These are phyloP conservation scores for Scytalidium lignicola DNA, from an alignment of 2,329 filamentous ascomycete genomes.

Conservation along the genomic window DNA sequence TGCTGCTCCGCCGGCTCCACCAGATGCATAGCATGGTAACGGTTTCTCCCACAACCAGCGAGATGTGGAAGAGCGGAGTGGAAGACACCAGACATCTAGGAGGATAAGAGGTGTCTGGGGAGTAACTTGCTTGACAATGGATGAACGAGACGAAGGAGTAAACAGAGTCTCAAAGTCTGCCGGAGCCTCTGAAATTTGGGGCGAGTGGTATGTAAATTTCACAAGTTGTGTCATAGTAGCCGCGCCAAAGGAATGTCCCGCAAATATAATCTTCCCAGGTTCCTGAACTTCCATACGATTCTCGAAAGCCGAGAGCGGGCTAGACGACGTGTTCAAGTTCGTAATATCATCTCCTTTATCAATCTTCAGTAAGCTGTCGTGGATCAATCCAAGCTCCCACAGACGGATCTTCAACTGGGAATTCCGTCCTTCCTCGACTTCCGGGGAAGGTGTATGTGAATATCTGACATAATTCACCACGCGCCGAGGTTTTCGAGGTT, in stretches of 20 bases:
- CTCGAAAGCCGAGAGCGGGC: constrained; percentile 53
- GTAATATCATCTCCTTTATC: constrained; percentile 47
- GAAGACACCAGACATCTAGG: constrained; percentile 78
- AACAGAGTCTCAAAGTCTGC: constrained; percentile 54
- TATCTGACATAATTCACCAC: constrained; percentile 41
- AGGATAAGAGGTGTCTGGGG: constrained; percentile 60
- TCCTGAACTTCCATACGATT: constrained; percentile 61
- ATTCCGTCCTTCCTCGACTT: constrained; percentile 63
- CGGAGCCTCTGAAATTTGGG: constrained; percentile 36
- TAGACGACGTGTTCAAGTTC: constrained; percentile 48
- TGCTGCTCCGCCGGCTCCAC: constrained; percentile 49
- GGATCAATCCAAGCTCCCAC: constrained; percentile 71
- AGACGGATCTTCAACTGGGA: constrained; percentile 68
- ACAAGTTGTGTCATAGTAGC: constrained; percentile 70
- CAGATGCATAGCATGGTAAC: constrained; percentile 58
- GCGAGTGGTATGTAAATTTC: constrained; percentile 70
- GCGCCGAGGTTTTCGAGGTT: constrained; percentile 23
- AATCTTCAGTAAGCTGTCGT: constrained; percentile 62
- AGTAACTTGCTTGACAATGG: constrained; percentile 62
- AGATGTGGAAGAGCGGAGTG: constrained; percentile 59
- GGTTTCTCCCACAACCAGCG: constrained; percentile 65
- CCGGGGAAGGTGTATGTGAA: constrained; percentile 58
- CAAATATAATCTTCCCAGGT: constrained; percentile 69
- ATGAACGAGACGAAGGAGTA: constrained; percentile 47
- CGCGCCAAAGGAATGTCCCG: constrained; percentile 78